Conservation (phyloP, 768 basidiomycete genomes). For the Amyloporia xantha region DNA sequence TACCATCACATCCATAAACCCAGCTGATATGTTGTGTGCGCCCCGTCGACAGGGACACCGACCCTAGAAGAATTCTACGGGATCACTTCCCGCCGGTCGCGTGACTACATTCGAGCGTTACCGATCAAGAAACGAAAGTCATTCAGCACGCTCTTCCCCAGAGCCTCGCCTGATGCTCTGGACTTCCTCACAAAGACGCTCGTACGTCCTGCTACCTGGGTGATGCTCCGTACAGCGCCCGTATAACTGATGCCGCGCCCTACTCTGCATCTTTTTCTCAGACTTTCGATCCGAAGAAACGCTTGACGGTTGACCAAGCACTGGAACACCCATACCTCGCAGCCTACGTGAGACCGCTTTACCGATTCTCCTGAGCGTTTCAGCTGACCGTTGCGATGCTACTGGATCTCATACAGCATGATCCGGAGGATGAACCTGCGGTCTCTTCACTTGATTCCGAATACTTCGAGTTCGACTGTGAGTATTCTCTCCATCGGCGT, state of each 20-base stretch:
- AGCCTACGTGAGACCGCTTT: constrained; percentile 50
- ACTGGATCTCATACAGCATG: constrained; percentile 63
- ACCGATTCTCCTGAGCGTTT: background rate
- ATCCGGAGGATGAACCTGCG: constrained; percentile 84
- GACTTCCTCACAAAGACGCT: constrained; percentile 70
- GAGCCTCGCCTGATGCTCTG: constrained; percentile 64
- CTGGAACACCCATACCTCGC: constrained; percentile 77
- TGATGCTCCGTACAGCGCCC: background rate
- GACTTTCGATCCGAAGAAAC: constrained; percentile 87
- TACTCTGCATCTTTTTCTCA: constrained; percentile 14
- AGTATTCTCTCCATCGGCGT: too few relatives aligned
- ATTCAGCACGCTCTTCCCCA: constrained; percentile 70
- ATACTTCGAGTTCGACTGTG: constrained; percentile 89
- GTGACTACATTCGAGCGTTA: constrained; percentile 82
- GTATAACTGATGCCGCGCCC: constrained; percentile 1
- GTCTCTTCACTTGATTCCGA: constrained; percentile 73
- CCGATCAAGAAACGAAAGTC: constrained; percentile 74
- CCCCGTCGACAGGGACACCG: constrained; percentile 55
- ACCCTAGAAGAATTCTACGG: constrained; percentile 88
- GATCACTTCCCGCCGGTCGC: constrained; percentile 77
- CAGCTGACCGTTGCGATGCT: background rate
- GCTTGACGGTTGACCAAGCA: constrained; percentile 77
- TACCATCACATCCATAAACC: background rate
- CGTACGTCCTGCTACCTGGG: constrained; percentile 28
- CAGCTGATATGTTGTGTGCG: too few relatives aligned